A percentile compares a stretch with the other conserved stretches of the same genome.
phyloP scores from a whole-genome alignment of 495 filamentous ascomycete genomes.

The Tuber umbilicatum region DNA sequence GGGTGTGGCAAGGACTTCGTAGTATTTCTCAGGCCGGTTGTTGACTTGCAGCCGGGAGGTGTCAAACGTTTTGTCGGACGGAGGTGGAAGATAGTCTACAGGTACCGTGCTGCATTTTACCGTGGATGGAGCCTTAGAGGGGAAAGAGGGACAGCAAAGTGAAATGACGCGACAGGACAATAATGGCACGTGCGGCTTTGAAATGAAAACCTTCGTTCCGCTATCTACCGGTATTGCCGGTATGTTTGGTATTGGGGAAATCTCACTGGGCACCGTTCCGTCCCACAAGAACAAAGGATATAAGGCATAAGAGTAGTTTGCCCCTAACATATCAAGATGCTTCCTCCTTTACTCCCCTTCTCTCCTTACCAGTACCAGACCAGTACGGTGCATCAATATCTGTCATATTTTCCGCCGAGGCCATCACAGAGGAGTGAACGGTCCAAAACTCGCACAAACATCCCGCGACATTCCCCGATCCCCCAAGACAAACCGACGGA shows the following conservation, averaged over 20 bases:
- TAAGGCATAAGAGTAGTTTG: background rate
- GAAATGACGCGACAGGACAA: background rate
- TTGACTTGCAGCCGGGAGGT: background rate
- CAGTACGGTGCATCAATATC: background rate
- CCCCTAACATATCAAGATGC: background rate
- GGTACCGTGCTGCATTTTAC: background rate
- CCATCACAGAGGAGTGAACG: background rate
- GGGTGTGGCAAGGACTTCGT: background rate
- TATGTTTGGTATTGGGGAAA: background rate
- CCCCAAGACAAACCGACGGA: background rate
- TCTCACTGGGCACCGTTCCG: background rate
- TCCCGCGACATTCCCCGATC: background rate
- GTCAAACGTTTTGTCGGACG: background rate
- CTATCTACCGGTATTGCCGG: background rate
- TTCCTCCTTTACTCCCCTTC: background rate
- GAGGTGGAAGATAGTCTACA: background rate
- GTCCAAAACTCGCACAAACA: background rate
- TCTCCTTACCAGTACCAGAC: background rate
- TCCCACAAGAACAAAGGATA: background rate
- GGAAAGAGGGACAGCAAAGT: background rate
- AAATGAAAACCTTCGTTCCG: background rate
- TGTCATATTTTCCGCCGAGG: background rate
- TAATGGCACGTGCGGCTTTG: conserved; percentile 3
- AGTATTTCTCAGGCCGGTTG: background rate
- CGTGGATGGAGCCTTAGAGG: background rate